Conservation (phyloP, 2,329 filamentous ascomycete species). For the Diaporthe velutina region DNA sequence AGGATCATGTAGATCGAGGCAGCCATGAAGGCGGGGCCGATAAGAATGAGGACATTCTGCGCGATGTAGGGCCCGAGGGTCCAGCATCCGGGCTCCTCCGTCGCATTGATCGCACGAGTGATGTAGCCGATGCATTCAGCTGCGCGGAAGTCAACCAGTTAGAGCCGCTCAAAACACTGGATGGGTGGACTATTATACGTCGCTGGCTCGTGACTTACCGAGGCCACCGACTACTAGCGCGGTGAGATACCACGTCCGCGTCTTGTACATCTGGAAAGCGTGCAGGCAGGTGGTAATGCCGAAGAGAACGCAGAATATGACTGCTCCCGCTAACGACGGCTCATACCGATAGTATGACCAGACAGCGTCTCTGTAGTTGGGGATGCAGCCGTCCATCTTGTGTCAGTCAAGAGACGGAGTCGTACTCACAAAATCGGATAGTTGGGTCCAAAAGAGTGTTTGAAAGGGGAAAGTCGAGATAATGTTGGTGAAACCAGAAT, state of each 20-base stretch:
- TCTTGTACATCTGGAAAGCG: not conserved
- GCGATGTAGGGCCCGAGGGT: constrained; percentile 53
- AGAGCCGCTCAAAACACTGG: not conserved
- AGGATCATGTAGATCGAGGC: constrained; percentile 62
- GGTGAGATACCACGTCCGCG: not conserved
- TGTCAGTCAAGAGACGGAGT: not conserved
- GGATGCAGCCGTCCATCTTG: not conserved
- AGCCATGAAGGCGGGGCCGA: constrained; percentile 57
- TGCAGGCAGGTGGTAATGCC: not conserved
- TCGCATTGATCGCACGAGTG: constrained; percentile 58
- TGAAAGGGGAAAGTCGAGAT: no score
- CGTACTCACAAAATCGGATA: not conserved
- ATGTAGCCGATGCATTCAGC: constrained; percentile 67
- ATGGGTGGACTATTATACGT: not conserved
- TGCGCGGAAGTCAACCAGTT: constrained; percentile 41
- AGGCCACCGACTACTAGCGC: not conserved
- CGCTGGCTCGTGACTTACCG: not conserved
- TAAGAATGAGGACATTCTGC: constrained; percentile 55
- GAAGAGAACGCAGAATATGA: not conserved
- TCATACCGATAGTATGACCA: not conserved
- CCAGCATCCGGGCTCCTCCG: constrained; percentile 54
- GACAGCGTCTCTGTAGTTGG: not conserved
- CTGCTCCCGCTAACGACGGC: not conserved
- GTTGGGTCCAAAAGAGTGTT: fast-evolving
- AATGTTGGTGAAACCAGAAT: fast-evolving